phyloP scores from a whole-genome alignment of 2,329 filamentous ascomycete species.

The Zalaria obscura region DNA sequence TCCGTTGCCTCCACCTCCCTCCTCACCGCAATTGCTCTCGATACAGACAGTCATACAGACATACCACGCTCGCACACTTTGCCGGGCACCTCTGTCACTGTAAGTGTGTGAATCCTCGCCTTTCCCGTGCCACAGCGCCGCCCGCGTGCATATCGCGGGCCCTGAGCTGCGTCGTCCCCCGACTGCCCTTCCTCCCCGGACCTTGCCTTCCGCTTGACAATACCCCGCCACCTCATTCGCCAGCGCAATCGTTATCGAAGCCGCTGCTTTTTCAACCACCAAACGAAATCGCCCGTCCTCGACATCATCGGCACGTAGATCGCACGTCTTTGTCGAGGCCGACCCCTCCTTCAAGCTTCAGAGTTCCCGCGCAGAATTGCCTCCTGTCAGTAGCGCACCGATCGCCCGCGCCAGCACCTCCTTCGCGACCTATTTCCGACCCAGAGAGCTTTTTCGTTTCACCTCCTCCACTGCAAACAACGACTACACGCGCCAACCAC shows the following conservation, averaged over 20 bases:
- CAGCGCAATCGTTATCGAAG: background rate
- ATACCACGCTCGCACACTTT: background rate
- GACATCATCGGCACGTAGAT: background rate
- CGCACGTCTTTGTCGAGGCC: too few relatives aligned
- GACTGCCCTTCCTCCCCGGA: background rate
- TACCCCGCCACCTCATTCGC: slow-evolving; percentile 4
- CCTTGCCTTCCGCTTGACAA: background rate
- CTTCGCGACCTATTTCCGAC: background rate
- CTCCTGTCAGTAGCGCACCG: too few relatives aligned
- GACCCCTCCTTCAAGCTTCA: too few relatives aligned
- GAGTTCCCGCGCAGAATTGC: too few relatives aligned
- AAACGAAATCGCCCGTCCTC: background rate
- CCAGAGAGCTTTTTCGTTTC: too few relatives aligned
- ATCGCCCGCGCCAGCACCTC: background rate
- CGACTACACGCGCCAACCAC: too few relatives aligned
- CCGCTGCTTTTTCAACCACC: slow-evolving; percentile 4
- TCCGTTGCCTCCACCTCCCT: slow-evolving; percentile 2
- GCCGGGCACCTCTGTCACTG: background rate
- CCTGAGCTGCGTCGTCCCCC: background rate
- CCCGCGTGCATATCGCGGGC: too few relatives aligned
- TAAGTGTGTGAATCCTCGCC: slow-evolving; percentile 1
- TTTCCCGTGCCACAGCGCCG: too few relatives aligned
- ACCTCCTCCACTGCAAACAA: too few relatives aligned
- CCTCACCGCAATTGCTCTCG: background rate
- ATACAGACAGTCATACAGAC: slow-evolving; percentile 3